Evolutionary conservation across 345 rosid genomes (phyloP), one percentile per base, ranked within the genome.

Genomic region (Eucalyptus microcorys): DNA sequence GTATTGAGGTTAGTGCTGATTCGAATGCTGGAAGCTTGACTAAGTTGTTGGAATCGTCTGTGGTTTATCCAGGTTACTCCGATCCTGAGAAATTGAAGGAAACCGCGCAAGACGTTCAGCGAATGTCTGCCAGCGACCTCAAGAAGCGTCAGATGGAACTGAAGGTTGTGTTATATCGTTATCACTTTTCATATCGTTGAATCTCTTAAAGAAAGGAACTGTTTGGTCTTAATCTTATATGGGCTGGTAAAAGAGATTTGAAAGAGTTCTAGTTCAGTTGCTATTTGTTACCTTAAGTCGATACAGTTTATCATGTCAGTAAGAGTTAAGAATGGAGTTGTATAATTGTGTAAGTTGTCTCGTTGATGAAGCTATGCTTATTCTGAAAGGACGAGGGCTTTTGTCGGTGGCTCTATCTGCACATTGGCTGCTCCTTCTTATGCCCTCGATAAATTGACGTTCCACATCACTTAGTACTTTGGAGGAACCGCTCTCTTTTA

Each of bases 41-140:
- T 40, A 40, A 37, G 27, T 86, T 19, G 12, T 52, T 53, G 87
- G 43, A 37, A 76, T 76, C 45, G 83, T 76, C 45, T 37, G 12
- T 37, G 83, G 83, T 21, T 21, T 76, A 76, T 64, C 42, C 92
- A 97, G 99, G 99, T 89, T 96, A 96, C 90, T 98, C 99, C 68
- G 98, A 98, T 94, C 95, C 99, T 2, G 93, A 91, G 37, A 94
- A 95, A 87, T 88, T 98, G 16, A 98, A 97, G 93, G 96, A 96
- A 94, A 89, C 93, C 22, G 97, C 99, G 10, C 90, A 94, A 90
- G 97, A 94, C 91, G 93, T 93, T 16, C 94, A 95, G 90, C 94
- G 95, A 49, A 88, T 94, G 87, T 93, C 99, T 85, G 37, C 96
- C 50, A 89, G 89, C 85, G 99, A 97, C 89, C 91, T 98, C 27